Percentiles rank a stretch among this genome's conserved stretches.
Evolutionary conservation across 169 alveolate species (phyloP).

Genomic region (Babesia caballi): DNA sequence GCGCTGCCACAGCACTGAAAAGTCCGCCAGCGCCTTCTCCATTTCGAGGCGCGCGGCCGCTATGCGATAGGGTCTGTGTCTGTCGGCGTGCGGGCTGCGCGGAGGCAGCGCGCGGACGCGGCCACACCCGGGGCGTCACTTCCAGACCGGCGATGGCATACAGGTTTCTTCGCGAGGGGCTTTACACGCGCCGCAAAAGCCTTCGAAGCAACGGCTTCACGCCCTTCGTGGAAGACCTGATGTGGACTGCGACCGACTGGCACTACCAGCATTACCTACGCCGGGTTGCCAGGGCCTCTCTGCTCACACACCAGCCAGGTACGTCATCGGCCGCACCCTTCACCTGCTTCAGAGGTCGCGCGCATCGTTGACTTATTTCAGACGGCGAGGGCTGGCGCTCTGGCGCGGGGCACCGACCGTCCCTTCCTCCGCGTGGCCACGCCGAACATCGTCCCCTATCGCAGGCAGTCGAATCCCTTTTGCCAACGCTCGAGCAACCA

Average conservation of each 20-base stretch:
- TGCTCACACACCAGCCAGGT: constrained; percentile 55
- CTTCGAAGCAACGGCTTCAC: constrained; percentile 31
- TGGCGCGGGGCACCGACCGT: constrained; percentile 19
- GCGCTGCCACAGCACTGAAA: constrained; percentile 44
- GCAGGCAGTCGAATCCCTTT: constrained; percentile 69
- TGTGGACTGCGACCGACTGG: constrained; percentile 61
- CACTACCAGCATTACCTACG: constrained; percentile 58
- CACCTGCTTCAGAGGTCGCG: constrained; percentile 1
- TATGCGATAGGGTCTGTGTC: background rate
- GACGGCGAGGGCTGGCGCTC: constrained; percentile 6
- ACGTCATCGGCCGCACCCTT: background rate
- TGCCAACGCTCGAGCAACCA: constrained; percentile 63
- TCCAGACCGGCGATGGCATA: constrained; percentile 31
- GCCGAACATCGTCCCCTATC: constrained; percentile 67
- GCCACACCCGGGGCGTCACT: no score
- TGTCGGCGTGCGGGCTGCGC: background rate
- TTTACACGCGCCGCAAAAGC: constrained; percentile 39
- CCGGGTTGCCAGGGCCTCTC: constrained; percentile 43
- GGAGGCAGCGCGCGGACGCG: background rate
- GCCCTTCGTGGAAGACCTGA: constrained; percentile 61
- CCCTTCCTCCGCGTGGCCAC: constrained; percentile 60
- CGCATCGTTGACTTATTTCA: background rate
- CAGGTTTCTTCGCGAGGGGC: constrained; percentile 53
- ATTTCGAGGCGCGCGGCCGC: background rate
- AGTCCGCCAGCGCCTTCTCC: constrained; percentile 58